Percentiles rank a stretch among this genome's conserved stretches.
These are phyloP conservation scores for Aspergillus ochraceoroseus DNA, from an alignment of 2,329 filamentous ascomycete species.

Conservation along the genomic window DNA sequence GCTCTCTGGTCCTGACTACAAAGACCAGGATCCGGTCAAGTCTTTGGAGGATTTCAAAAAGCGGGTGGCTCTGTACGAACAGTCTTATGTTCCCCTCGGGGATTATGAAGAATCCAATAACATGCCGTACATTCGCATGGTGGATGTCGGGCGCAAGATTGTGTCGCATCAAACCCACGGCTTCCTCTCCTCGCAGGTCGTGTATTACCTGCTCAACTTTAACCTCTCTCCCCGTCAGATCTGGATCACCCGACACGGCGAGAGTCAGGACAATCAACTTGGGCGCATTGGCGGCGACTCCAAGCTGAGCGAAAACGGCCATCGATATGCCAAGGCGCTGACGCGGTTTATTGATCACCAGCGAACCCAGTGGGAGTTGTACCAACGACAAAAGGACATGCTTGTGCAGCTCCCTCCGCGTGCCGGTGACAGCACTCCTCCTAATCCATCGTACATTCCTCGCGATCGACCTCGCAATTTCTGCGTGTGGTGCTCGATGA, in stretches of 20 bases:
- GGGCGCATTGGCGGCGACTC: slow-evolving; percentile 92
- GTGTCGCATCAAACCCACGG: slow-evolving; percentile 85
- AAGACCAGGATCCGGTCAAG: slow-evolving; percentile 79
- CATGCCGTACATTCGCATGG: slow-evolving; percentile 95
- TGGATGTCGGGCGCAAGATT: slow-evolving; percentile 92
- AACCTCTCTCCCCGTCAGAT: slow-evolving; percentile 93
- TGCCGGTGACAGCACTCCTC: slow-evolving; percentile 86
- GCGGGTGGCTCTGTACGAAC: slow-evolving; percentile 87
- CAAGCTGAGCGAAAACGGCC: slow-evolving; percentile 72
- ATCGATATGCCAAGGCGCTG: slow-evolving; percentile 71
- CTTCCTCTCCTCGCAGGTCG: slow-evolving; percentile 86
- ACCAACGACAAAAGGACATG: slow-evolving; percentile 72
- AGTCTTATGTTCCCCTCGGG: slow-evolving; percentile 85
- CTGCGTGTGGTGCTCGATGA: slow-evolving; percentile 98
- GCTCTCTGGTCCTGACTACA: slow-evolving; percentile 92
- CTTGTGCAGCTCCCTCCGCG: slow-evolving; percentile 81
- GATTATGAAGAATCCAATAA: slow-evolving; percentile 85
- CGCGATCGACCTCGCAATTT: slow-evolving; percentile 72
- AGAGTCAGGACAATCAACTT: slow-evolving; percentile 78
- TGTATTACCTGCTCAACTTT: slow-evolving; percentile 94
- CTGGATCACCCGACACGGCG: slow-evolving; percentile 94
- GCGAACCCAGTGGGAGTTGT: slow-evolving; percentile 72
- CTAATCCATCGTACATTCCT: slow-evolving; percentile 70
- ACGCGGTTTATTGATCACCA: slow-evolving; percentile 79
- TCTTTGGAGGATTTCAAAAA: slow-evolving; percentile 88